Conservation (phyloP, 1,139 yeast genomes). For the Yamadazyma songkhlaensis region DNA sequence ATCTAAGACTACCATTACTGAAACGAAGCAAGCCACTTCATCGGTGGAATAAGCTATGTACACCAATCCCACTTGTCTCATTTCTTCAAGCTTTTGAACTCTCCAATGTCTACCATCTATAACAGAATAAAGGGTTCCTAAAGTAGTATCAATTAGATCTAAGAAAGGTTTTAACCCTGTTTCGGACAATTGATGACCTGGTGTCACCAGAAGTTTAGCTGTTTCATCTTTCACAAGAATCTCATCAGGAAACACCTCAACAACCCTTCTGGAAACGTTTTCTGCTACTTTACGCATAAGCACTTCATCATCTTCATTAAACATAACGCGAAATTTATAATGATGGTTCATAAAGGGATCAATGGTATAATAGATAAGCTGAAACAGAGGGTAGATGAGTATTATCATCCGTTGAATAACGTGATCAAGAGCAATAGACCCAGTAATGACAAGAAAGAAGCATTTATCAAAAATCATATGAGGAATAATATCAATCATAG, state of each 20-base stretch:
- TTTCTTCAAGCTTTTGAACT: conserved; percentile 40
- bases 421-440: conserved; percentile 13
- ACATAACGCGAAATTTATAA: conserved; percentile 2
- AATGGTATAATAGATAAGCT: conserved; percentile 14
- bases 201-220: conserved; percentile 6
- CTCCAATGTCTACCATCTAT: conserved; percentile 45
- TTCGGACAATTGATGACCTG: conserved; percentile 4
- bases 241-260: conserved; percentile 15
- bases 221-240: neutral
- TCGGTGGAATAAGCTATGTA: conserved; percentile 26
- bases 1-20: conserved; percentile 37
- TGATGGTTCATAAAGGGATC: conserved; percentile 5
- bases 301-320: conserved; percentile 21
- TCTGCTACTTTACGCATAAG: conserved; percentile 17
- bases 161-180: conserved; percentile 15
- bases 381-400: conserved; percentile 16
- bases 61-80: conserved; percentile 43
- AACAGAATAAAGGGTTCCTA: conserved; percentile 27
- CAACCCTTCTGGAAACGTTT: conserved; percentile 13
- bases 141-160: conserved; percentile 26
- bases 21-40: conserved; percentile 34
- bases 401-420: conserved; percentile 20
- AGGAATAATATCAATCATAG: conserved; percentile 17
- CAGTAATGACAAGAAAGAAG: neutral
- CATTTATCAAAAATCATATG: conserved; percentile 8